Evolutionary conservation across 352 stramenopile genomes (phyloP).

Genomic region (Globisporangium uncinulatum): DNA sequence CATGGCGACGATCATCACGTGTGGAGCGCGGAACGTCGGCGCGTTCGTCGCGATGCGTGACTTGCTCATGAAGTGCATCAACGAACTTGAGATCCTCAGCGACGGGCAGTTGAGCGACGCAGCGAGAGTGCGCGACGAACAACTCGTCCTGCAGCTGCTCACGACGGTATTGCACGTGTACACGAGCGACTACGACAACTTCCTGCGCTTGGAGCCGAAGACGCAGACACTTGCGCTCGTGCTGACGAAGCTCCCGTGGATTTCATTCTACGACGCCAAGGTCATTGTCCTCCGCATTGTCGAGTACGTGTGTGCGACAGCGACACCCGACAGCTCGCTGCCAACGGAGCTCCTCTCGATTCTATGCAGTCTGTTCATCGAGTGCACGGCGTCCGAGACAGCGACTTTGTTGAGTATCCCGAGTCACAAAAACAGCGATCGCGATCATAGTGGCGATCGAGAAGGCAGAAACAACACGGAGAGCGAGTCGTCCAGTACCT

Average conservation of each 20-base stretch:
- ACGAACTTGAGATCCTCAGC: conserved; percentile 14
- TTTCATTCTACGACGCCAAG: conserved; percentile 46
- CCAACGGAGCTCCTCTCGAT: conserved; percentile 60
- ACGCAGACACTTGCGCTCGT: conserved; percentile 64
- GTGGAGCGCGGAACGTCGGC: conserved; percentile 51
- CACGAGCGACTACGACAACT: conserved; percentile 67
- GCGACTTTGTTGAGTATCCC: conserved; percentile 14
- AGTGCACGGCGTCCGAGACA: conserved; percentile 30
- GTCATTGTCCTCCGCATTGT: conserved; percentile 71
- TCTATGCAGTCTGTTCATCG: conserved; percentile 60
- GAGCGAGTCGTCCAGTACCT: too few relatives aligned
- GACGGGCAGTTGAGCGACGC: conserved; percentile 4
- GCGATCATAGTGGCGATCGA: neutral
- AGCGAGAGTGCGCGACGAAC: conserved; percentile 23
- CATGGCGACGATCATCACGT: conserved; percentile 33
- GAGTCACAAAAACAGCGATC: neutral
- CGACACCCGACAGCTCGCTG: conserved; percentile 30
- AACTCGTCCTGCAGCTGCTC: conserved; percentile 53
- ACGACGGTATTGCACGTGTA: conserved; percentile 69
- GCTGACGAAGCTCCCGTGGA: conserved; percentile 53
- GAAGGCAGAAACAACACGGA: neutral
- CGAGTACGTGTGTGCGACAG: conserved; percentile 69
- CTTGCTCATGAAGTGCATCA: conserved; percentile 52
- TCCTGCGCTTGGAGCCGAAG: conserved; percentile 61
- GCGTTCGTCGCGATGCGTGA: conserved; percentile 63